A percentile compares a stretch with the other conserved stretches of the same genome.
These are phyloP conservation scores for Teratosphaeria pseudoeucalypti DNA, from an alignment of 2,329 filamentous ascomycete genomes.

Conservation along the genomic window DNA sequence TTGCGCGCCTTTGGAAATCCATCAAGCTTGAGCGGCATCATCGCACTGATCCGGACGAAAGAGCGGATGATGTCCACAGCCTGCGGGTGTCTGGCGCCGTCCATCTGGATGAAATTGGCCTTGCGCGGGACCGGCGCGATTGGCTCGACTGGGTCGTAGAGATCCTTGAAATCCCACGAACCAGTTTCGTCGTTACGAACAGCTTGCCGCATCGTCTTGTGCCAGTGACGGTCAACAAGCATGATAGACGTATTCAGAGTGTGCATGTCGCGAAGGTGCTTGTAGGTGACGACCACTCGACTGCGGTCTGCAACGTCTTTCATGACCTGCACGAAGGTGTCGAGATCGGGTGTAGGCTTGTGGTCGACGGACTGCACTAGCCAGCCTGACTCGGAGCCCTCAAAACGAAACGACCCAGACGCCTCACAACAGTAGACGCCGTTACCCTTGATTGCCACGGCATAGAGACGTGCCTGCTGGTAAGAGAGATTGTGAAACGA, in stretches of 20 bases:
- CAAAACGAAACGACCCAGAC: slow-evolving; percentile 87
- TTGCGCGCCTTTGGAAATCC: slow-evolving; percentile 94
- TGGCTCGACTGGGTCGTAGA: slow-evolving; percentile 71
- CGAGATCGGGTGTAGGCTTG: slow-evolving; percentile 76
- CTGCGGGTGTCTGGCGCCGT: slow-evolving; percentile 75
- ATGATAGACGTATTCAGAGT: slow-evolving; percentile 88
- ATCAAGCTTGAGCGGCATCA: slow-evolving; percentile 91
- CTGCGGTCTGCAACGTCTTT: slow-evolving; percentile 70
- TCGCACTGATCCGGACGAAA: slow-evolving; percentile 86
- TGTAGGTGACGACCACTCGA: slow-evolving; percentile 87
- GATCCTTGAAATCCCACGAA: slow-evolving; percentile 85
- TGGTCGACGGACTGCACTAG: slow-evolving; percentile 88
- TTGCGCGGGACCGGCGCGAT: slow-evolving; percentile 61
- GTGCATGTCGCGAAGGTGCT: slow-evolving; percentile 88
- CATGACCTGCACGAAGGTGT: slow-evolving; percentile 85
- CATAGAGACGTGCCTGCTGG: slow-evolving; percentile 92
- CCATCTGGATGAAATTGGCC: slow-evolving; percentile 84
- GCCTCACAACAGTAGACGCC: slow-evolving; percentile 94
- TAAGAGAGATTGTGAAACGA: slow-evolving; percentile 96
- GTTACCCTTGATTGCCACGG: slow-evolving; percentile 63
- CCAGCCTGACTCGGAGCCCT: slow-evolving; percentile 85
- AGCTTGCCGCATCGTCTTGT: slow-evolving; percentile 84
- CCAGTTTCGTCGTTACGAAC: slow-evolving; percentile 82
- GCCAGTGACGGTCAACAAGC: slow-evolving; percentile 91
- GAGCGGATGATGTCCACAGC: slow-evolving; percentile 91